Evolutionary conservation across 352 stramenopile genomes (phyloP).

Genomic region (Phytopythium helicoides): DNA sequence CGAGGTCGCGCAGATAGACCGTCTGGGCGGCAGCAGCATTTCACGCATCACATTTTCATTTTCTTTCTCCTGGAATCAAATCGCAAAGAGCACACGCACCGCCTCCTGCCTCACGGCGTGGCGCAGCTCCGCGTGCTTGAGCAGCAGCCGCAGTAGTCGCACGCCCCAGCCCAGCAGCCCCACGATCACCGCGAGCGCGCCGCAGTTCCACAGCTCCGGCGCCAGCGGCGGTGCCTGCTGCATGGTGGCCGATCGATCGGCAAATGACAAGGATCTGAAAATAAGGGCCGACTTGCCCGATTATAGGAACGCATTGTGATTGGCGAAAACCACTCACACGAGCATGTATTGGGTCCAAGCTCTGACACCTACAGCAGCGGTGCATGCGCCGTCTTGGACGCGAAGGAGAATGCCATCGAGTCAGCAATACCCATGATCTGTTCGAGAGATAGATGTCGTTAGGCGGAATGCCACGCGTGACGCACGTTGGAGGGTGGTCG

Average conservation of each 20-base stretch:
- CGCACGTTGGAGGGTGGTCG: constrained; percentile 86
- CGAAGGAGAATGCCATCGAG: constrained; percentile 49
- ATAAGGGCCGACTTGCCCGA: neutral
- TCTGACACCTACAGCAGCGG: constrained; percentile 45
- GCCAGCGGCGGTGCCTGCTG: constrained; percentile 19
- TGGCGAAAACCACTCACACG: constrained; percentile 8
- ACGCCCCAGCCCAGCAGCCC: constrained; percentile 39
- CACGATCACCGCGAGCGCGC: constrained; percentile 38
- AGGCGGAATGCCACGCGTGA: constrained; percentile 4
- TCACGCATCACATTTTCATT: too few species aligned
- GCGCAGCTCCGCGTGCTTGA: constrained; percentile 37
- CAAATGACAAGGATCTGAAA: constrained; percentile 5
- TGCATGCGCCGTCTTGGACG: constrained; percentile 45
- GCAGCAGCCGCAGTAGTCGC: constrained; percentile 34
- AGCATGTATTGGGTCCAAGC: constrained; percentile 19
- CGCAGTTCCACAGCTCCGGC: constrained; percentile 64
- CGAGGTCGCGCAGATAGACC: constrained; percentile 22
- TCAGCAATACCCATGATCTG: constrained; percentile 77
- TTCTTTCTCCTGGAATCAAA: neutral
- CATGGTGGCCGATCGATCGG: too few species aligned
- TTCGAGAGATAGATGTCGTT: neutral
- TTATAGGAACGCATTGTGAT: constrained; percentile 10
- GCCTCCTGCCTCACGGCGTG: constrained; percentile 35
- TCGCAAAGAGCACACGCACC: constrained; percentile 25
- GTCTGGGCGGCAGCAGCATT: constrained; percentile 9